Base-by-base conservation (phyloP, 306 rosid species). In the Argentina anserina region DNA sequence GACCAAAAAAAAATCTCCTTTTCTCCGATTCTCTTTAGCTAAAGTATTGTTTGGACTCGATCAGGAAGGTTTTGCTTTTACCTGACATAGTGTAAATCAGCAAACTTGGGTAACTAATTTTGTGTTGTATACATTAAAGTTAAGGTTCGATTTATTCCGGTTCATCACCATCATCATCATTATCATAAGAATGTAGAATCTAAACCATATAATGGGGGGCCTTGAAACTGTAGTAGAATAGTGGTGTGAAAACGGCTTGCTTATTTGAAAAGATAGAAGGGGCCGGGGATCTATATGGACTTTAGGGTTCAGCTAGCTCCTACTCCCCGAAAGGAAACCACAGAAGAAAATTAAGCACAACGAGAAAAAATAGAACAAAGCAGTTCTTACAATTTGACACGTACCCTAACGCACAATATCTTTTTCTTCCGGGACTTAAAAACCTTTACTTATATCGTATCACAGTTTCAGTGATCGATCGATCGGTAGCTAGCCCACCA, bases 301-400 rank as follows among this genome's bases (percentile, higher is more conserved):
- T 62, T 3, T 40, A 69, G 42, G 77, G 75, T 75, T 60, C 67
- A 62, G 6, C 67, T 21, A 62, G 21, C 71, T 80, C 77, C 68
- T 87, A 88, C 97, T 73, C 88, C 97, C 92, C 82, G 61, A 77
- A 65, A 79, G 92, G 92, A 81, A 84, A 79, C 97, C 84, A 72
- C 50, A 81, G 64, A 64, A 37, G 68, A 67, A 78, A 78, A 64
- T n/a, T 78, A 83, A 61, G 82, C 55, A 67, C 18, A 82, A 72
- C 63, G 66, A 52, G 70, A 60, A 34, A 20, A 74, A 70, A 6
- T 29, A 62, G 14, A 11, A 69, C 34, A 15, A 9, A 67, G 23
- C 39, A 17, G 29, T 37, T 23, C 21, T 45, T 13, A 9, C 10
- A 5, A 3, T 37, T 23, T 11, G 74, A 70, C 74, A 78, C 75